Conservation (phyloP, 306 rosid genomes). For the Lupinus albus region DNA sequence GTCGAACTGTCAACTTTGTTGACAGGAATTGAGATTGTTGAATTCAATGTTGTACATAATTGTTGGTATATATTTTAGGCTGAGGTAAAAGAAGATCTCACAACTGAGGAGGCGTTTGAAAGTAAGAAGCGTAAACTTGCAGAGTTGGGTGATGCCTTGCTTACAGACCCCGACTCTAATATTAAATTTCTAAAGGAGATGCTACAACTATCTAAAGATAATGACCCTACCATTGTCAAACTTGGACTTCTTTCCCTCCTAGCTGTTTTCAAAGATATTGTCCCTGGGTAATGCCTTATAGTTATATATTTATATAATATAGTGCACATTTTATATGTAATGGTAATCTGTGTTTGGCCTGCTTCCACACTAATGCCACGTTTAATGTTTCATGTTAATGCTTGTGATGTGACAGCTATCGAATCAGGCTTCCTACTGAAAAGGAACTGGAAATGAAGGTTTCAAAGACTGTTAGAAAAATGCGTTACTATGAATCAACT, state of each 20-base stretch:
- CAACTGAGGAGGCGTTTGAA: constrained; percentile 84
- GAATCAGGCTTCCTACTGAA: constrained; percentile 93
- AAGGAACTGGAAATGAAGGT: constrained; percentile 95
- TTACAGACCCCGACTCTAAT: constrained; percentile 83
- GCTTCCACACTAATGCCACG: constrained; percentile 23
- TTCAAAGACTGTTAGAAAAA: constrained; percentile 84
- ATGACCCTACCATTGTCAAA: constrained; percentile 66
- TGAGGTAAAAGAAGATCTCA: constrained; percentile 79
- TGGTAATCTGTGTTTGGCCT: constrained; percentile 34
- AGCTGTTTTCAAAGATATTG: constrained; percentile 87
- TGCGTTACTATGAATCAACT: constrained; percentile 86
- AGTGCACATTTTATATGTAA: constrained; percentile 32
- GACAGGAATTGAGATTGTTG: constrained; percentile 11
- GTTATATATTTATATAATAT: constrained; percentile 36
- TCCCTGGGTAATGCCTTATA: constrained; percentile 75
- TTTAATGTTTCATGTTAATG: constrained; percentile 31
- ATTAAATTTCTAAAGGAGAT: constrained; percentile 81
- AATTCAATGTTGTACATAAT: constrained; percentile 33
- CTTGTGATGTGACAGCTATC: constrained; percentile 64
- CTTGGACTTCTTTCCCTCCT: constrained; percentile 90
- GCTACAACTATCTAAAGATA: constrained; percentile 70
- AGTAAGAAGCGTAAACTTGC: constrained; percentile 85
- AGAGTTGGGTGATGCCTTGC: constrained; percentile 83
- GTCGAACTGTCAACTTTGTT: constrained; percentile 21
- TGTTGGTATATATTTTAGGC: constrained; percentile 50